Evolutionary conservation across 306 rosid species (phyloP).

Genomic region (Corylus avellana): DNA sequence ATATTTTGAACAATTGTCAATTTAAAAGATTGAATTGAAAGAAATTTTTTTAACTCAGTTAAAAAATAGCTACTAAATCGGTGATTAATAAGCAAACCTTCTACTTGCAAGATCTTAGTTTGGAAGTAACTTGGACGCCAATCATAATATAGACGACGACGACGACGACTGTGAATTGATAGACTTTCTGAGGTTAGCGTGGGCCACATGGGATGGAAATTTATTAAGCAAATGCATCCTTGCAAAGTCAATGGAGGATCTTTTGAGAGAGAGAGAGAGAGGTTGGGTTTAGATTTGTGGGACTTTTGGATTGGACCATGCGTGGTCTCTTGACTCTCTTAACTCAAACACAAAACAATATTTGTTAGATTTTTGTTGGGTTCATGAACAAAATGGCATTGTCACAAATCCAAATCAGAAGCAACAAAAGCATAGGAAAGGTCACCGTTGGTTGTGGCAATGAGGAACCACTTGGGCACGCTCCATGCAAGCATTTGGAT

Average conservation of each 20-base stretch:
- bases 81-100: constrained; percentile 18
- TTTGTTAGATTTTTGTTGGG: constrained; percentile 31
- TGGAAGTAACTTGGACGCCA: constrained; percentile 46
- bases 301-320: constrained; percentile 31
- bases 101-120: constrained; percentile 42
- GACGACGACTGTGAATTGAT: constrained; percentile 29
- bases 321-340: constrained; percentile 30
- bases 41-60: neutral
- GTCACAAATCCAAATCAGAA: constrained; percentile 36
- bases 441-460: constrained; percentile 40
- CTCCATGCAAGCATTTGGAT: constrained; percentile 34
- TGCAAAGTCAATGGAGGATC: constrained; percentile 4
- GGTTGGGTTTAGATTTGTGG: constrained; percentile 24
- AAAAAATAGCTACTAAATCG: too few species aligned
- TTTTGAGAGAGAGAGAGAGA: neutral
- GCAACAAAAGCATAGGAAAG: constrained; percentile 44
- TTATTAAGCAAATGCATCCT: constrained; percentile 27
- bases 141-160: constrained; percentile 36
- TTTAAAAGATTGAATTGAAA: too few species aligned
- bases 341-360: constrained; percentile 9
- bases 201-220: constrained; percentile 38
- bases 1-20: too few species aligned
- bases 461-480: constrained; percentile 38
- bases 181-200: constrained; percentile 27
- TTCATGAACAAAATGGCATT: constrained; percentile 46